Percentiles rank a stretch among this genome's conserved stretches.
Evolutionary conservation across 495 filamentous ascomycete genomes (phyloP).

Genomic region (Achaetomiella virescens): DNA sequence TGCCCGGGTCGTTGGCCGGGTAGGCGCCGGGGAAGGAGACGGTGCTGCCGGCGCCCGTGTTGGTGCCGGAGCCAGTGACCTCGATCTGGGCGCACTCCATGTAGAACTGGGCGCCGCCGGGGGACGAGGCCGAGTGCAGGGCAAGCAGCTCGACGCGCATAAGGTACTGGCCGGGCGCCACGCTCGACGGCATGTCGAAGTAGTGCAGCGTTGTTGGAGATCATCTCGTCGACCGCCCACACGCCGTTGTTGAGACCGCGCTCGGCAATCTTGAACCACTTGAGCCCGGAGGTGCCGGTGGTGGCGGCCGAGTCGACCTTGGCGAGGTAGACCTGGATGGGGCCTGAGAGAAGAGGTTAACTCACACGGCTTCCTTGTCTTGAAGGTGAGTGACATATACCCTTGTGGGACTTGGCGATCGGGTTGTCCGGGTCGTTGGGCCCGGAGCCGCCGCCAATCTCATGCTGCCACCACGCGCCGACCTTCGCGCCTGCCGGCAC

Average conservation of each 20-base stretch:
- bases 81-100: slow-evolving; percentile 45
- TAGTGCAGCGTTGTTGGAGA: slow-evolving; percentile 39
- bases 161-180: slow-evolving; percentile 45
- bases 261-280: slow-evolving; percentile 44
- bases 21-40: slow-evolving; percentile 47
- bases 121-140: slow-evolving; percentile 37
- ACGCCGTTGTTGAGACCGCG: slow-evolving; percentile 34
- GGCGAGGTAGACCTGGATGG: slow-evolving; percentile 45
- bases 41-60: slow-evolving; percentile 29
- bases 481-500: slow-evolving; percentile 42
- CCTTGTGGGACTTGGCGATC: slow-evolving; percentile 43
- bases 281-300: slow-evolving; percentile 30
- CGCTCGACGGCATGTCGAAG: slow-evolving; percentile 40
- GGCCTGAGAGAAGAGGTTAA: too few relatives aligned
- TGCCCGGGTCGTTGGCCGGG: slow-evolving; percentile 41
- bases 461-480: slow-evolving; percentile 47
- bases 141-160: slow-evolving; percentile 49
- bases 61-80: slow-evolving; percentile 42
- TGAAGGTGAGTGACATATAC: too few relatives aligned
- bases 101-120: slow-evolving; percentile 47
- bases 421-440: slow-evolving; percentile 45
- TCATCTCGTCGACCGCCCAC: slow-evolving; percentile 17
- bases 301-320: slow-evolving; percentile 43
- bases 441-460: slow-evolving; percentile 39
- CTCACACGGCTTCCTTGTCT: too few relatives aligned